Evolutionary conservation across 2,329 filamentous ascomycete species (phyloP), one percentile per base, ranked within the genome.

Genomic region (Colletotrichum ledebouriae): DNA sequence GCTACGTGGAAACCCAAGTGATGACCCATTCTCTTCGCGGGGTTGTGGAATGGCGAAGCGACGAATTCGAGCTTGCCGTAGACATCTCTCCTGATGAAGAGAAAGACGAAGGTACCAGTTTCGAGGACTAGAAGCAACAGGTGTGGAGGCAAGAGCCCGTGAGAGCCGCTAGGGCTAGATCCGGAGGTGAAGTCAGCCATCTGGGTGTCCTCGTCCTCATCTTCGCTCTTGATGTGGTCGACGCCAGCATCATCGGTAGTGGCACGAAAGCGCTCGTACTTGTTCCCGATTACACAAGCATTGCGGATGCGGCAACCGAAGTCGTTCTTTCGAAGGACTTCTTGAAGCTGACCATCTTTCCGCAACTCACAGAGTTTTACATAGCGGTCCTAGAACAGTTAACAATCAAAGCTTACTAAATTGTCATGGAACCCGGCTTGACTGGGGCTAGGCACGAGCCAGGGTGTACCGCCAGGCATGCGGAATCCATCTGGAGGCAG

Each of bases 261-360:
- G 76, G 71, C 75, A 57, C 79, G 76, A 69, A 78, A 76, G 57
- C 79, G 77, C 55, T 79, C 82, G 49, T 69, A 69, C n/a, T 67
- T 70, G 60, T 86, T 80, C 47, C 93, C 93, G 73, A 98, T 87
- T 13, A 94, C 89, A 66, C 88, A 88, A 4, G 94, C 94, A 73
- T 93, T 92, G 69, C 92, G 85, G 71, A 98, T 98, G 49, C 89
- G 87, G 37, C 89, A 87, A 61, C 90, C 89, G 76, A 98, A 95
- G 76, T 97, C 90, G 46, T 86, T 85, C 78, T 94, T 97, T 69
- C 87, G 87, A n/a, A 87, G 84, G n/a, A 97, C 83, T 74, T 94
- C 89, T 71, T 90, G 87, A 25, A 97, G 85, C 73, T 92, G 90
- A 1, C 90, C 90, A 75, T 92, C 88, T 50, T 84, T 83, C 5